A percentile compares a stretch with the other conserved stretches of the same genome.
phyloP scores from a whole-genome alignment of 1,284 basidiomycete species.

The Cronartium quercuum region DNA sequence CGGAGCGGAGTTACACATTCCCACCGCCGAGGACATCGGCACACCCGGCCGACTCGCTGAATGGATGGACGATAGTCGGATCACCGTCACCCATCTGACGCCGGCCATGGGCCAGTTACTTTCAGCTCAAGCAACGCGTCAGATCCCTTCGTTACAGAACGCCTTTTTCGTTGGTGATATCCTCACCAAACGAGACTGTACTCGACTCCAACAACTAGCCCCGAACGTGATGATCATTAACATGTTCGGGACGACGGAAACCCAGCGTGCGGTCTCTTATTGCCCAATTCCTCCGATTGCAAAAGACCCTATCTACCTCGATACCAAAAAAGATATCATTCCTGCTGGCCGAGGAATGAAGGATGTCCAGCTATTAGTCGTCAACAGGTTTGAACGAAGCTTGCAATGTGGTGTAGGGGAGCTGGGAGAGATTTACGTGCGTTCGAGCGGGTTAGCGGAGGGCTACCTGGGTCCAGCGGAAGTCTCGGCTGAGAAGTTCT shows the following conservation, averaged over 20 bases:
- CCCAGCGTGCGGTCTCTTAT: conserved; percentile 96
- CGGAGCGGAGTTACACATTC: conserved; percentile 89
- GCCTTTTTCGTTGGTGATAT: conserved; percentile 99
- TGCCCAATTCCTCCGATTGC: conserved; percentile 84
- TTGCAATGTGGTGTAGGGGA: conserved; percentile 91
- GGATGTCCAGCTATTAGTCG: conserved; percentile 93
- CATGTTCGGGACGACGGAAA: conserved; percentile 99
- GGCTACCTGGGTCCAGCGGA: conserved; percentile 77
- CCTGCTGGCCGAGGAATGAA: conserved; percentile 97
- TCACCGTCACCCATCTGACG: conserved; percentile 92
- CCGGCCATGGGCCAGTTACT: conserved; percentile 99
- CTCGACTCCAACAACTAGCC: conserved; percentile 86
- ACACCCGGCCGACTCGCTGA: conserved; percentile 93
- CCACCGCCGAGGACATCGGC: conserved; percentile 94
- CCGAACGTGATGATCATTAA: conserved; percentile 91
- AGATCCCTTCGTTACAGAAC: conserved; percentile 77
- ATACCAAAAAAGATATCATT: conserved; percentile 95
- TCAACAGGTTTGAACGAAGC: conserved; percentile 84
- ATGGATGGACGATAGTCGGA: conserved; percentile 90
- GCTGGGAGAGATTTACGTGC: conserved; percentile 97
- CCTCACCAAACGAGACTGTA: conserved; percentile 95
- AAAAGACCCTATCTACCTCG: conserved; percentile 79
- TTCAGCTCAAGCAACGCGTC: conserved; percentile 83
- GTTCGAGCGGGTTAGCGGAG: conserved; percentile 90
- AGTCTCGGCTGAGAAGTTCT: conserved; percentile 84